These are phyloP conservation scores for Fragaria vesca DNA, from an alignment of 306 rosid genomes.

Conservation along the genomic window DNA sequence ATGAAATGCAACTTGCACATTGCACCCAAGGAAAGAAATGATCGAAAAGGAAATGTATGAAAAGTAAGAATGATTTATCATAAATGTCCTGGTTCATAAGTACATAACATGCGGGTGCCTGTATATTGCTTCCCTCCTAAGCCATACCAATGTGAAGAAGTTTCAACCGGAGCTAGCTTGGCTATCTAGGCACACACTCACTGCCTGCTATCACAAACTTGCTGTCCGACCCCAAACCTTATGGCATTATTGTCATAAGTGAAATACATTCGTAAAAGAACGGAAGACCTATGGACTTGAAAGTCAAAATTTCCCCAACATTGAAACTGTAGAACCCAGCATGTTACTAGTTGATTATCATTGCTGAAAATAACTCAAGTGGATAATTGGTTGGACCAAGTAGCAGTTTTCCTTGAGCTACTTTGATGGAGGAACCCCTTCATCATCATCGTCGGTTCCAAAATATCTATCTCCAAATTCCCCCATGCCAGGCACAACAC, in stretches of 20 bases:
- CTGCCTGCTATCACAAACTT: constrained; percentile 9
- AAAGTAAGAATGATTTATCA: not conserved
- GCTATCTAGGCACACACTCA: constrained; percentile 10
- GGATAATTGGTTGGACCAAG: constrained; percentile 24
- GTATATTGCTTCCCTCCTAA: not conserved
- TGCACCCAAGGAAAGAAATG: not conserved
- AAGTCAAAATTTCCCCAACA: constrained; percentile 45
- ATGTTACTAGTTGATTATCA: constrained; percentile 20
- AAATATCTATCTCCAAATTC: constrained; percentile 98
- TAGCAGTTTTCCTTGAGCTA: constrained; percentile 25
- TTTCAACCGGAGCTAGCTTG: not conserved
- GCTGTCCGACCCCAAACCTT: constrained; percentile 11
- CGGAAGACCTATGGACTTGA: not conserved
- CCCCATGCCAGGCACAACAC: constrained; percentile 97
- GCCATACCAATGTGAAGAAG: not conserved
- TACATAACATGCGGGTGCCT: constrained; percentile 21
- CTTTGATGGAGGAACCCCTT: constrained; percentile 38
- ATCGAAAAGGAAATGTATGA: too few relatives aligned
- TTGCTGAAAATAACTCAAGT: constrained; percentile 29
- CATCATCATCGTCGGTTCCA: constrained; percentile 92
- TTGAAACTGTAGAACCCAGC: constrained; percentile 26
- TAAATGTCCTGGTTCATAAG: constrained; percentile 1
- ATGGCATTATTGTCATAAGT: not conserved
- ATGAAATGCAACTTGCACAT: not conserved
- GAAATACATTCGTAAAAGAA: not conserved